Base-by-base conservation (phyloP, 306 rosid genomes). In the Canavalia ensiformis region DNA sequence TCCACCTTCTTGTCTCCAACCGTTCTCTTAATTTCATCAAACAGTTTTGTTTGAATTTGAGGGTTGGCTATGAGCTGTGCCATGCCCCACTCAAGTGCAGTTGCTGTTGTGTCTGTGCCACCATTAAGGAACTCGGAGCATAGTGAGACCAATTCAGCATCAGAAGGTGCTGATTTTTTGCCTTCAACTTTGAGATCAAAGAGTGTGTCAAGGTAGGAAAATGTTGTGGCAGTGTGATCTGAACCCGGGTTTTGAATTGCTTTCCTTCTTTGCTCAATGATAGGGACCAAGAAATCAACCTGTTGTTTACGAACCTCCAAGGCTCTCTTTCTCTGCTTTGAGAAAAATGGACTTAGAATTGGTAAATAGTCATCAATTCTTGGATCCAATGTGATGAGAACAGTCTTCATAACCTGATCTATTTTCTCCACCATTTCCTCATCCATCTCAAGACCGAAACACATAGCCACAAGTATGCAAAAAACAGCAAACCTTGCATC, bases 41-140 rank as follows among this genome's bases (percentile, higher is more conserved):
- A 88, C 1, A 93, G 78, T 58, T 88, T 88, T 6, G 49, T 65
- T 64, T 94, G 97, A 1, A 92, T 28, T 0, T 77, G 63, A 1
- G 94, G 90, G 74, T 94, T 90, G 0, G 41, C 86, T 2, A 95
- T 88, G 29, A 95, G 89, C 39, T 87, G 87, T 0, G 92, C 97
- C 1, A 95, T 90, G 0, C 95, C 95, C 99, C 99, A 95, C 35
- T 95, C 99, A 2, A 95, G 54, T n/a, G 95, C 95, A 0, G 99
- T 93, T 5, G 91, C 99, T 0, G 97, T 95, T 6, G 99, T 95
- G 87, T 95, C 99, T 0, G 99, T 95, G 0, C 99, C 99, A 0
- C 99, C 99, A n/a, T 95, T 95, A 4, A 95, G 73, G 60, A 95
- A 93, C 84, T 95, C 99, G 0, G 97, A 93, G 85, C 95, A 89